Evolutionary conservation across 306 rosid genomes (phyloP).

Genomic region (Glycine latifolia): DNA sequence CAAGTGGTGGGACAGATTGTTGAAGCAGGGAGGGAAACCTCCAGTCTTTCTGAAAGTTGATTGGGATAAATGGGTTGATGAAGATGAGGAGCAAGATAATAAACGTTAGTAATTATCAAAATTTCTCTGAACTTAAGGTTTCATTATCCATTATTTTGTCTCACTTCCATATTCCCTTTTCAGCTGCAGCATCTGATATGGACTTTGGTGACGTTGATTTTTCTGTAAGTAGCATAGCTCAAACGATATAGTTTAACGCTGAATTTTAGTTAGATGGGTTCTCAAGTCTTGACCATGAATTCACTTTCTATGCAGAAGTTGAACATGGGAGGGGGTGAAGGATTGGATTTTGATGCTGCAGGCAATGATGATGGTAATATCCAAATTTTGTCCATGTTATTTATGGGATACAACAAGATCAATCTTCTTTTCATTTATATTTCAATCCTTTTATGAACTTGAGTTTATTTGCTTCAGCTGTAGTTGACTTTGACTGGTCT

Average conservation of each 20-base stretch:
- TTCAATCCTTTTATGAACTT: no score
- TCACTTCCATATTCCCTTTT: conserved; percentile 15
- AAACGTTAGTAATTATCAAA: conserved; percentile 35
- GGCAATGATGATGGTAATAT: conserved; percentile 46
- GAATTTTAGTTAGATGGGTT: not conserved
- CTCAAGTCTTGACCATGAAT: not conserved
- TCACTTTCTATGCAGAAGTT: conserved; percentile 39
- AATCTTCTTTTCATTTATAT: no score
- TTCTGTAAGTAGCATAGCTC: conserved; percentile 55
- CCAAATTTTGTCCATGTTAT: not conserved
- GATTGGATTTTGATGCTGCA: conserved; percentile 26
- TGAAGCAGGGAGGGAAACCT: conserved; percentile 65
- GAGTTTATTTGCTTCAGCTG: no score
- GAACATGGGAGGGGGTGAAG: conserved; percentile 52
- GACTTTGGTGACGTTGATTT: conserved; percentile 58
- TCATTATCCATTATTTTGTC: not conserved
- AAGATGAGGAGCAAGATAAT: conserved; percentile 54
- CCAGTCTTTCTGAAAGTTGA: conserved; percentile 54
- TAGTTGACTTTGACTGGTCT: no score
- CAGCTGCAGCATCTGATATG: conserved; percentile 51
- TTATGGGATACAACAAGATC: not conserved
- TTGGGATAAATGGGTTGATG: conserved; percentile 36
- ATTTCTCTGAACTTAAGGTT: conserved; percentile 23
- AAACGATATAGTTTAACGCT: not conserved
- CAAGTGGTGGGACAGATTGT: conserved; percentile 68